phyloP scores from a whole-genome alignment of 306 rosid genomes.

The Vigna angularis region DNA sequence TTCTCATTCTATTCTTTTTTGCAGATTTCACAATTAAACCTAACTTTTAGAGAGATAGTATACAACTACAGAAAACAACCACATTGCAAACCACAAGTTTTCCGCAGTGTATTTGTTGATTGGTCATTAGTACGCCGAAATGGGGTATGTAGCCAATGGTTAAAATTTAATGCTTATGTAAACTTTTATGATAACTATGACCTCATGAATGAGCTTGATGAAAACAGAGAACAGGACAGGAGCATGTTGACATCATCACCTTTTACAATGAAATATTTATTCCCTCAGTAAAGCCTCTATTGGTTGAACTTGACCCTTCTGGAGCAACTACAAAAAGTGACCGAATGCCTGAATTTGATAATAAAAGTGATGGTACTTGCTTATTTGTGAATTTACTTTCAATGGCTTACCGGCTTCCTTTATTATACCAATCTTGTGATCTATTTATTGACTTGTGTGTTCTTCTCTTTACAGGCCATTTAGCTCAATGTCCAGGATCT shows the following conservation, averaged over 20 bases:
- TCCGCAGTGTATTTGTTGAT: conserved; percentile 90
- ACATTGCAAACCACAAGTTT: conserved; percentile 88
- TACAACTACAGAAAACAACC: conserved; percentile 94
- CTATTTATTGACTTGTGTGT: conserved; percentile 41
- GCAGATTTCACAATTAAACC: conserved; percentile 92
- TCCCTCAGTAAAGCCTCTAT: conserved; percentile 85
- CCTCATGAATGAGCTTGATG: conserved; percentile 49
- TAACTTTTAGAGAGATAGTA: conserved; percentile 90
- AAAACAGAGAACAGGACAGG: conserved; percentile 77
- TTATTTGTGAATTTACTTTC: conserved; percentile 30
- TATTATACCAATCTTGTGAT: conserved; percentile 32
- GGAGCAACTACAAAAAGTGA: conserved; percentile 61
- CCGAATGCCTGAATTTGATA: conserved; percentile 69
- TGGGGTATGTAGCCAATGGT: conserved; percentile 59
- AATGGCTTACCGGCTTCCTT: not conserved
- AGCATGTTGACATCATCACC: conserved; percentile 88
- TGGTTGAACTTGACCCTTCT: conserved; percentile 92
- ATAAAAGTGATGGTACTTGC: conserved; percentile 70
- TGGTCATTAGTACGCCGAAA: conserved; percentile 77
- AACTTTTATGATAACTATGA: conserved; percentile 39
- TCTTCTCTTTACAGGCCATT: conserved; percentile 43
- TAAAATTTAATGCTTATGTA: conserved; percentile 22
- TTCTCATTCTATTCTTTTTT: conserved; percentile 48
- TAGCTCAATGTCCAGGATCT: conserved; percentile 90
- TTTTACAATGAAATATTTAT: conserved; percentile 90